Conservation (phyloP, 1,139 yeast species). For the Nakaseomyces delphensis region DNA sequence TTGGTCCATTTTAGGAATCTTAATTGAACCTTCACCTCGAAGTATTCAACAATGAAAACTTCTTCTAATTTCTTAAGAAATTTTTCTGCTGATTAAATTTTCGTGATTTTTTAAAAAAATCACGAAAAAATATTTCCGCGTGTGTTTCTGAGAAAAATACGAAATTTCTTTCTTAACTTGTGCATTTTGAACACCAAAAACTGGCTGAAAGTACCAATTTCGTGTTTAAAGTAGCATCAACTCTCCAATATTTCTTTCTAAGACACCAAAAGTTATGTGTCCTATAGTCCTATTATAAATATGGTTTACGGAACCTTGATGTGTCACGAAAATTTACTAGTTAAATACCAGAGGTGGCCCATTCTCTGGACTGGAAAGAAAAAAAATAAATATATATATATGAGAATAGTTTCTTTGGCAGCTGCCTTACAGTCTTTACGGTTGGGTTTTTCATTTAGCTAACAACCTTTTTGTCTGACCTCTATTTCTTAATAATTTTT, state of each 20-base stretch:
- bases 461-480: no score
- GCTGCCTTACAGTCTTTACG: background rate
- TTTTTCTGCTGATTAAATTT: background rate
- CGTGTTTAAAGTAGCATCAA: no score
- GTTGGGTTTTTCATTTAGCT: background rate
- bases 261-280: background rate
- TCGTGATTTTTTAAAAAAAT: background rate
- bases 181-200: background rate
- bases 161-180: background rate
- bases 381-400: background rate
- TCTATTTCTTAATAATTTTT: background rate
- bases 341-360: no score
- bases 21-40: background rate
- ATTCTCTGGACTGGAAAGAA: no score
- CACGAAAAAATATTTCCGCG: background rate
- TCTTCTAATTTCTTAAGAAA: background rate
- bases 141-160: background rate
- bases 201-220: background rate
- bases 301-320: no score
- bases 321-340: no score
- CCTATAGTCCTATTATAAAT: no score
- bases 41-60: background rate
- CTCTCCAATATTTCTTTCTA: no score
- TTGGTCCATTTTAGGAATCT: background rate
- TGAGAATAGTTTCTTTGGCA: background rate